A percentile compares a stretch with the other conserved stretches of the same genome.
phyloP scores from a whole-genome alignment of 2,329 filamentous ascomycete genomes.

The Nigrograna mackinnonii region DNA sequence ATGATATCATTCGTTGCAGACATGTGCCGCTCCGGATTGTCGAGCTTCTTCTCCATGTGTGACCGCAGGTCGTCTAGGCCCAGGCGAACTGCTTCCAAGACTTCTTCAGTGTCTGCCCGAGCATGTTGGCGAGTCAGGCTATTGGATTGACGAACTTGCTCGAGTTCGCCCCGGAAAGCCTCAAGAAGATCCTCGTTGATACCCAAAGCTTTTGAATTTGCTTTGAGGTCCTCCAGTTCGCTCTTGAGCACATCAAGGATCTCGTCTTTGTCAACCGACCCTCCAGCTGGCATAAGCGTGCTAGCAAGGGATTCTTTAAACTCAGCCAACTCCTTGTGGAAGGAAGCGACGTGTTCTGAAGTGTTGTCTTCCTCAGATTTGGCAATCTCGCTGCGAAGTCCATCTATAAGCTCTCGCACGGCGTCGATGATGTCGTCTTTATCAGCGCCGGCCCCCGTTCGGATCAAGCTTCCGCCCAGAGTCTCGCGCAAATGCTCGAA shows the following conservation, averaged over 20 bases:
- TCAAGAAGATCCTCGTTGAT: conserved; percentile 57
- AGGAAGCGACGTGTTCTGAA: conserved; percentile 44
- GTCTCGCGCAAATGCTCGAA: conserved; percentile 64
- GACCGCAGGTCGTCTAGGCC: conserved; percentile 55
- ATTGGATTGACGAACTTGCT: conserved; percentile 49
- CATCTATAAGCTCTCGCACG: conserved; percentile 55
- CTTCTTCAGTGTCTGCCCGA: conserved; percentile 51
- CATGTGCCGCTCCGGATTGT: conserved; percentile 56
- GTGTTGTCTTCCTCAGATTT: conserved; percentile 45
- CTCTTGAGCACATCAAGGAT: conserved; percentile 43
- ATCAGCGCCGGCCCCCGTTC: conserved; percentile 49
- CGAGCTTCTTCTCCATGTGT: conserved; percentile 56
- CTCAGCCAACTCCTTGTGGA: conserved; percentile 48
- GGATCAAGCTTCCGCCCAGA: conserved; percentile 56
- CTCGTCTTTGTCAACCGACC: conserved; percentile 42
- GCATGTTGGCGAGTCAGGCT: conserved; percentile 44
- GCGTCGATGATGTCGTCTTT: conserved; percentile 73
- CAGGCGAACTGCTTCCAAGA: conserved; percentile 52
- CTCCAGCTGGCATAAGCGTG: conserved; percentile 43
- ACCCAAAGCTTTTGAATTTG: conserved; percentile 25
- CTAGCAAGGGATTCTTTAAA: conserved; percentile 48
- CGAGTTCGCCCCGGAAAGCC: conserved; percentile 54
- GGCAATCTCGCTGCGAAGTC: conserved; percentile 42
- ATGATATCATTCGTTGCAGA: conserved; percentile 62
- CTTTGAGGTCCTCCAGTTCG: conserved; percentile 43